These are phyloP conservation scores for Cylindrotheca closterium DNA, from an alignment of 108 stramenopile species.

Conservation along the genomic window DNA sequence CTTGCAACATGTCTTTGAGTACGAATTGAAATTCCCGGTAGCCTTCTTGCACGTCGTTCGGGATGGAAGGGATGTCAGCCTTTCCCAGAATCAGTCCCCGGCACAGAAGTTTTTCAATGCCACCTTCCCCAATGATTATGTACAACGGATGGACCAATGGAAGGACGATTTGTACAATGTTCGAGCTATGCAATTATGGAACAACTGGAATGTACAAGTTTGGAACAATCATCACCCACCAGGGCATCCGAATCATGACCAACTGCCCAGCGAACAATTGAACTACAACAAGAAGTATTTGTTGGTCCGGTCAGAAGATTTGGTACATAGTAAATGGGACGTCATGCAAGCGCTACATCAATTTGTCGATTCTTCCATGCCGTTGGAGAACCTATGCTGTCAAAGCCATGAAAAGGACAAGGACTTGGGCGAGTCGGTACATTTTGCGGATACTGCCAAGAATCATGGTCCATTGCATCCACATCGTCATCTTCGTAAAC, in stretches of 20 bases:
- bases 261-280: too few species aligned
- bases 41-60: conserved; percentile 72
- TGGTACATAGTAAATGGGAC: conserved; percentile 25
- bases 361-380: conserved; percentile 30
- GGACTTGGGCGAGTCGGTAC: conserved; percentile 33
- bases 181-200: conserved; percentile 54
- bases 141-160: neutral
- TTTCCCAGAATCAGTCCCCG: conserved; percentile 71
- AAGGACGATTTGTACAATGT: conserved; percentile 11
- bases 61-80: conserved; percentile 82
- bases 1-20: conserved; percentile 10
- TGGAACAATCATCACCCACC: neutral
- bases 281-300: conserved; percentile 19
- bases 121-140: conserved; percentile 27
- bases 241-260: neutral
- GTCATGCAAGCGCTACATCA: conserved; percentile 22
- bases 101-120: conserved; percentile 68
- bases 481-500: too few species aligned
- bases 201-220: conserved; percentile 51
- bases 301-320: conserved; percentile 38
- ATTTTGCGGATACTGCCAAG: conserved; percentile 10
- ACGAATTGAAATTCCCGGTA: conserved; percentile 11
- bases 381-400: conserved; percentile 31
- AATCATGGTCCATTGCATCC: too few species aligned
- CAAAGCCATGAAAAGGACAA: conserved; percentile 11